Base-by-base conservation (phyloP, 805 yeast genomes). In the Sungouiella thailandica region DNA sequence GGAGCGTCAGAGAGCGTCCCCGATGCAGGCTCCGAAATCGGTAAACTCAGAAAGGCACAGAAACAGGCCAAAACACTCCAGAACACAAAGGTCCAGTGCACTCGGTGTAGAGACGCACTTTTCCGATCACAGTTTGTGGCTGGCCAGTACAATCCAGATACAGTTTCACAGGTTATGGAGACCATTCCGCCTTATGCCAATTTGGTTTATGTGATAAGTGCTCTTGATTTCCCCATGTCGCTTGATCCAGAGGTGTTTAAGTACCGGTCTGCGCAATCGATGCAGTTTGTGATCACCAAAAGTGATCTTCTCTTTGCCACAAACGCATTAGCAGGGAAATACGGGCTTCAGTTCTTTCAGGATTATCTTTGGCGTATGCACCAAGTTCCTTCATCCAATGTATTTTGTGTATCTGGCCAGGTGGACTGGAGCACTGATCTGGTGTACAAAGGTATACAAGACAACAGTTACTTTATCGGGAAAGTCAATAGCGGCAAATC, bases 401-500 rank as follows among this genome's bases (percentile, higher is more conserved):
- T 82, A 2, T 51, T 65, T 28, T 46, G 76, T 3, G 71, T 68
- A 1, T 75, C 83, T 36, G 77, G 80, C 0, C 60, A 57, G 22
- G 57, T 59, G 7, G 63, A 65, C 17, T 80, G 88, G 88, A 68
- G 72, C 20, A 47, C 74, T 2, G 47, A 59, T 1, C 45, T 50
- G 1, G 47, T 82, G 2, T 41, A 65, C 7, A 45, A 55, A 1
- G 46, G 46, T 5, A 47, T 81, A 6, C 63, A 65, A 4, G 48
- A 52, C 23, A 57, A 60, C 20, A 53, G 72, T 6, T 78, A 74
- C 47, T 54, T 83, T 19, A 58, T 83, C 14, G 94, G 94, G 1
- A 69, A 68, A 38, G 76, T 81, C 8, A 83, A 83, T 48, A 68
- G 74, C 10, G 94, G 94, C 1, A 83, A 83, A 51, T 76, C 86